phyloP scores from a whole-genome alignment of 2,329 filamentous ascomycete species.

The Ophiostoma ulmi region DNA sequence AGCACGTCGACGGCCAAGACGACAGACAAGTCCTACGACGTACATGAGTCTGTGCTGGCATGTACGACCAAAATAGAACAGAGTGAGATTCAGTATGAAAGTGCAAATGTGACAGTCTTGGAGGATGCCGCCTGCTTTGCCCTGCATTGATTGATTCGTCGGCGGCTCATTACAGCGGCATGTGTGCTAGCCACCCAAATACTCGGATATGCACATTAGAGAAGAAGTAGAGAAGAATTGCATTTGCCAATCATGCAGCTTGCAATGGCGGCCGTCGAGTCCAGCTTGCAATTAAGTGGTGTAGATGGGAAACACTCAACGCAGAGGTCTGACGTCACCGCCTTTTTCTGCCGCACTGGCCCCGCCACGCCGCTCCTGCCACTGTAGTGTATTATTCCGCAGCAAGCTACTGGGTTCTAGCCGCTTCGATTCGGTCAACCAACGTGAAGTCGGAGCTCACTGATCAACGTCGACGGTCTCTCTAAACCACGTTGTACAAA shows the following conservation, averaged over 20 bases:
- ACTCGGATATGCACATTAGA: not conserved
- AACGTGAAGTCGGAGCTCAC: not conserved
- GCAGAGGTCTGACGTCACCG: not conserved
- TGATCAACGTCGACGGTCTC: not conserved
- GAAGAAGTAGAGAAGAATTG: not conserved
- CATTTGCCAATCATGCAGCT: not conserved
- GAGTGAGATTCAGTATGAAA: not conserved
- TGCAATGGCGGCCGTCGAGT: not conserved
- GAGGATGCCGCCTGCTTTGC: not conserved
- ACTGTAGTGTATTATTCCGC: slow-evolving; percentile 4
- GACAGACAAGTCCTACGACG: slow-evolving; percentile 1
- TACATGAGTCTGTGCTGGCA: slow-evolving; percentile 6
- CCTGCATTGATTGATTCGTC: not conserved
- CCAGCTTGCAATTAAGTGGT: not conserved
- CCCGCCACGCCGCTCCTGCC: slow-evolving; percentile 11
- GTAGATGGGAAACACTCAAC: not conserved
- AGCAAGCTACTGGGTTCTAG: slow-evolving; percentile 19
- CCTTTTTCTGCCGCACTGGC: slow-evolving; percentile 14
- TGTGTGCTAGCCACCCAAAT: not conserved
- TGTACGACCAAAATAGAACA: slow-evolving; percentile 8
- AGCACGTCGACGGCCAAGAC: not conserved
- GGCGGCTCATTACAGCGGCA: too few relatives aligned
- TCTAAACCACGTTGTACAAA: not conserved
- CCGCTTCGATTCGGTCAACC: slow-evolving; percentile 20
- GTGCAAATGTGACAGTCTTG: not conserved